phyloP scores from a whole-genome alignment of 2,329 filamentous ascomycete species.

The Xylaria sp. region DNA sequence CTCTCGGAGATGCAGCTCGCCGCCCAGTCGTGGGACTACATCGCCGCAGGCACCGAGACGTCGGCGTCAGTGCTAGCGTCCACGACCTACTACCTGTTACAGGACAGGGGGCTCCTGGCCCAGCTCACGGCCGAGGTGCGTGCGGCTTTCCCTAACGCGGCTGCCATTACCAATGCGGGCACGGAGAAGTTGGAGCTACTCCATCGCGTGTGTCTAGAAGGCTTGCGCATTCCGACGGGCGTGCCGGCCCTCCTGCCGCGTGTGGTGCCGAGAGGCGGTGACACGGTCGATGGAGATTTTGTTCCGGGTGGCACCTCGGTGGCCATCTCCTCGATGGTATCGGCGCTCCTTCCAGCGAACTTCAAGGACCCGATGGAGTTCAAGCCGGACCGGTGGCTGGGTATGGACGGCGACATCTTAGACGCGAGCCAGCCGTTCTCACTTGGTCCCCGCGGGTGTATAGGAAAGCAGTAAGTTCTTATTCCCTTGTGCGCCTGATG shows the following conservation, averaged over 20 bases:
- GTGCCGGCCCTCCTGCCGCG: not conserved
- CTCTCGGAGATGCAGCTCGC: slow-evolving; percentile 9
- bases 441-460: not conserved
- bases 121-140: slow-evolving; percentile 3
- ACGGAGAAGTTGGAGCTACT: slow-evolving; percentile 1
- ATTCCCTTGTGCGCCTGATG: slow-evolving; percentile 1
- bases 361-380: not conserved
- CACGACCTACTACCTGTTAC: slow-evolving; percentile 6
- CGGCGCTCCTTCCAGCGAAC: slow-evolving; percentile 1
- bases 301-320: slow-evolving; percentile 1
- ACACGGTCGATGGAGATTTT: slow-evolving; percentile 1
- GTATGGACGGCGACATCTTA: not conserved
- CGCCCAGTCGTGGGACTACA: slow-evolving; percentile 12
- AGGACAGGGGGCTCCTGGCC: not conserved
- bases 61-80: slow-evolving; percentile 4
- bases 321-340: not conserved
- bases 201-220: not conserved
- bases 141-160: slow-evolving; percentile 1
- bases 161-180: not conserved
- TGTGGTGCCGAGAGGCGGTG: slow-evolving; percentile 2
- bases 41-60: slow-evolving; percentile 11
- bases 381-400: slow-evolving; percentile 6
- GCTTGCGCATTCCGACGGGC: not conserved
- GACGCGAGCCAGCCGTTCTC: slow-evolving; percentile 6
- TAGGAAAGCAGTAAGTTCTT: slow-evolving; percentile 1